Evolutionary conservation across 179 eudicot species (phyloP), one percentile per base, ranked within the genome.

Genomic region (Camellia oleifera): DNA sequence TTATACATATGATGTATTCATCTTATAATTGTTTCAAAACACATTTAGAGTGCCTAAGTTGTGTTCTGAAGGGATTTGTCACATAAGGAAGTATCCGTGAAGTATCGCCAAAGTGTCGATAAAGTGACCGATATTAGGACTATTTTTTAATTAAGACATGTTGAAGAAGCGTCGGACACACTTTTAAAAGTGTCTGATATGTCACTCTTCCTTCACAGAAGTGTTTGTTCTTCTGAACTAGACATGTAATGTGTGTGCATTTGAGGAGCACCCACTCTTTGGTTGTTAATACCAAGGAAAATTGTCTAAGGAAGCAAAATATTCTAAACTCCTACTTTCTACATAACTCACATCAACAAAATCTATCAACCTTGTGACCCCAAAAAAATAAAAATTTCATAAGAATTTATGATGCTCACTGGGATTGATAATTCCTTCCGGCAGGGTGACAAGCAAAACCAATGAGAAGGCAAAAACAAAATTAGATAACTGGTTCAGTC

Each of bases 391-490:
- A 57, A 14, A 26, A 14, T 6, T 64, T 20, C 69, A 58, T 9
- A 67, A 1, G 32, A 32, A 32, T 14, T 72, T 58, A 14, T 58
- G 61, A 17, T 68, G 46, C 97, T 89, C 79, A 95, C 99, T 93
- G 82, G 99, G 98, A 86, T 89, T 83, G 69, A 95, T 95, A 61
- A 90, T 79, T 83, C 97, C 97, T 48, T 93, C 98, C 15, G 98
- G 99, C 52, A 95, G 99, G 72, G 94, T 88, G 17, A 95, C 97
- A 12, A 95, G 89, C 84, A 95, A 54, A 75, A 93, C 81, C 79
- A 95, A 80, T 32, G 99, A 91, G 85, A 95, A 95, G 50, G 94
- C 99, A 66, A 95, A 95, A 32, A 95, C 98, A 13, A 95, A 92
- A 84, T 95, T 95, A 53, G 98, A 90, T 77, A 95, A 77, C 83